A percentile compares a stretch with the other conserved stretches of the same genome.
phyloP scores from a whole-genome alignment of 1,139 yeast species.

The Saccharomycopsis crataegensis region DNA sequence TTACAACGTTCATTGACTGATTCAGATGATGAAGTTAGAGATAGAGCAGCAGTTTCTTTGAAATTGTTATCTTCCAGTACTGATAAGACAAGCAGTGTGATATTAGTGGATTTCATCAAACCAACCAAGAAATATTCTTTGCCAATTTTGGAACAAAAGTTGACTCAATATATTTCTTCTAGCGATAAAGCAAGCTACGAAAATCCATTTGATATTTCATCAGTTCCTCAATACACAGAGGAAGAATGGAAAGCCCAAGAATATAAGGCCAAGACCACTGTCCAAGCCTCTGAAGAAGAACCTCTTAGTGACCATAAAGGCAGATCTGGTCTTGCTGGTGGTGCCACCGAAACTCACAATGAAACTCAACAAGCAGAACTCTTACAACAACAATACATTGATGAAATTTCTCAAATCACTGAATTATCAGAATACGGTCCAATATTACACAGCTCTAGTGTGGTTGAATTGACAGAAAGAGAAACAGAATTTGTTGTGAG shows the following conservation, averaged over 20 bases:
- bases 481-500: constrained; percentile 92
- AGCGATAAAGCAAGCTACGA: constrained; percentile 52
- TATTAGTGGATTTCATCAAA: constrained; percentile 45
- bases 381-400: constrained; percentile 56
- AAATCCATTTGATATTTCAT: constrained; percentile 61
- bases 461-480: constrained; percentile 72
- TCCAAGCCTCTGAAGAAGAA: constrained; percentile 26
- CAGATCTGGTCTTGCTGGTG: neutral
- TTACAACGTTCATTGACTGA: constrained; percentile 82
- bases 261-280: constrained; percentile 33
- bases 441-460: constrained; percentile 63
- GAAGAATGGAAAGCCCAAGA: constrained; percentile 45
- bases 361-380: constrained; percentile 29
- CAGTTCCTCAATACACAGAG: constrained; percentile 46
- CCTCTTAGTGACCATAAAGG: neutral
- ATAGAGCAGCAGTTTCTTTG: constrained; percentile 85
- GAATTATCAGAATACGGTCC: constrained; percentile 69
- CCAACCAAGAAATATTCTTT: constrained; percentile 69
- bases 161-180: constrained; percentile 61
- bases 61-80: constrained; percentile 52
- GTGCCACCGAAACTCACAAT: constrained; percentile 14
- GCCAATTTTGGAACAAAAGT: constrained; percentile 67
- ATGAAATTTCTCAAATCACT: constrained; percentile 57
- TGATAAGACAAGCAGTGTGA: constrained; percentile 24
- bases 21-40: constrained; percentile 95